Evolutionary conservation across 1,284 basidiomycete genomes (phyloP), one percentile per base, ranked within the genome.

Genomic region (Mycosarcoma mackinlayi): DNA sequence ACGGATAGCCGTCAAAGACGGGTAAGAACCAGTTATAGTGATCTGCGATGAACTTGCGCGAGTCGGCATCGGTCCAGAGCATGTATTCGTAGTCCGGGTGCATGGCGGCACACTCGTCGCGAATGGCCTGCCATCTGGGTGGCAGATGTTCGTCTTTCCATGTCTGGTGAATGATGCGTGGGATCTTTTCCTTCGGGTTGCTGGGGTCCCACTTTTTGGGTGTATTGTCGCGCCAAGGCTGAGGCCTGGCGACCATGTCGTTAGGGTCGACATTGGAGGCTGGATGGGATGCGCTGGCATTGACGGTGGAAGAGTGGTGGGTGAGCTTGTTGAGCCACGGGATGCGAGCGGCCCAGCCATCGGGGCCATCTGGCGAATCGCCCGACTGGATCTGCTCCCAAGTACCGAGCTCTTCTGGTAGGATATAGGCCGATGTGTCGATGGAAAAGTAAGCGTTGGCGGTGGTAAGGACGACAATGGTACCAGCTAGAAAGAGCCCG

Each of bases 131-230:
- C 94, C 94, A 98, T 66, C 88, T 87, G 35, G 87, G 85, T 5
- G 96, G 96, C 21, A 98, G 86, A 0, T 87, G 88, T 67, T 95
- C 90, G 18, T 90, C 90, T 86, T 96, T 97, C 95, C 95, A 98
- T 19, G 96, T 98, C 87, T 98, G 95, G 84, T 98, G 95, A 52
- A 98, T 89, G 75, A 98, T 92, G 48, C 93, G 88, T 2, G 95
- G 95, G 38, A 98, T 90, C 53, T 75, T 75, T 46, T 80, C 79
- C 6, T 41, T 48, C 14, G 79, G 76, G 31, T 58, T 64, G 55
- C 18, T 50, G 21, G 63, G 47, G 21, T 72, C 60, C 58, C 63
- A 67, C 27, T 62, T 37, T 24, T 59, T 67, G 27, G 60, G 64
- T 0, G 63, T 52, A 42, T 72, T 67, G 60, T 72, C 63, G 34